Evolutionary conservation across 345 rosid genomes (phyloP), one percentile per base, ranked within the genome.

Genomic region (Lepidium aucheri): DNA sequence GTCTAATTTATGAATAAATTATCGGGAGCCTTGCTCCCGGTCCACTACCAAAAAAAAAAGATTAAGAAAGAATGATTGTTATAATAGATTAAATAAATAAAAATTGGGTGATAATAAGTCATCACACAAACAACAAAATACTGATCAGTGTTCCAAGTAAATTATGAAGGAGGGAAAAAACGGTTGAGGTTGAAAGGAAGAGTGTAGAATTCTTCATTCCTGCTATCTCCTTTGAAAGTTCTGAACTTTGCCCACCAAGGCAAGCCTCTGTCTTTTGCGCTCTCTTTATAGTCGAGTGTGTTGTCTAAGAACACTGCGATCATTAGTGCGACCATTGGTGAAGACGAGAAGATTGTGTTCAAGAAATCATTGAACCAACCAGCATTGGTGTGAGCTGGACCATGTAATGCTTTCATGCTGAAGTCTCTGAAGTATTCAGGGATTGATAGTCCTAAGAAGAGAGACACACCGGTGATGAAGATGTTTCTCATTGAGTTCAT

Each of bases 321-420:
- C 5, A 94, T 78, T 68, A 94, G 20, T 1, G 99, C 92, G 0
- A 91, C 97, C 20, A 95, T 88, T 4, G 97, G 93, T 9, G 97
- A 79, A 28, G 99, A 90, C 69, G 76, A 81, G 88, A 94, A 94
- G 81, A 91, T 85, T 28, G 97, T 88, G 49, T 94, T 94, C 69
- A 94, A 80, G 83, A 87, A 94, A 78, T 95, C 97, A 79, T 95
- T 89, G 83, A 91, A 95, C 99, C 99, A 95, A 80, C 83, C 89
- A 60, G 90, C 97, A 61, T 65, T 75, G 40, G 97, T 83, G 76
- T 95, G 90, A 73, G 96, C 80, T 63, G 97, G 99, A 73, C 96
- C 96, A 22, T 91, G 96, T 50, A 84, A 78, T 63, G 99, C 96
- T 76, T 79, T 84, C 41, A 85, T 53, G 6, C 84, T 77, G 83